Evolutionary conservation across 345 rosid species (phyloP), one percentile per base, ranked within the genome.

Genomic region (Combretum micranthum): DNA sequence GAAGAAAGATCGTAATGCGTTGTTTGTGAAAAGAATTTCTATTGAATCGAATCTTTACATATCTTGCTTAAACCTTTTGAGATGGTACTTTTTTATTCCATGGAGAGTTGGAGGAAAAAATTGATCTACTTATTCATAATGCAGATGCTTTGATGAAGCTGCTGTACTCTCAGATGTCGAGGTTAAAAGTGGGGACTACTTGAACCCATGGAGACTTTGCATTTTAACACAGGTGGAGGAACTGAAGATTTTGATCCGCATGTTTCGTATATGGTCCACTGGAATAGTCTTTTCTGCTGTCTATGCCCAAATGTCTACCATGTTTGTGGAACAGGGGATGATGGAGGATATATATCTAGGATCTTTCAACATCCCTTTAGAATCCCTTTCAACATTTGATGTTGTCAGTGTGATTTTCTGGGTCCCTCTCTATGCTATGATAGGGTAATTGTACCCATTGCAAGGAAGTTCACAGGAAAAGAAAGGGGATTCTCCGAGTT

Each of bases 191-290:
- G 92, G 78, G 57, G 82, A 75, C 52, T 76, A 69, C 54, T 68
- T 83, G 22, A 73, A 86, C 68, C 70, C 88, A 0, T 93, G 97
- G 99, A 77, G 71, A 59, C 81, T 89, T 44, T 93, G 99, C 79
- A 85, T 84, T 1, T 88, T 89, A 12, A 93, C 99, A 8, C 97
- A 93, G 61, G 96, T 93, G 12, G 99, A 93, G 75, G 97, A 93
- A 70, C 65, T 93, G 53, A 93, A 93, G 75, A 89, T 93, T 61
- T 69, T 93, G 78, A 69, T 85, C 46, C 88, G 97, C 26, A 85
- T 93, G 97, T 85, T 89, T 61, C 97, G 96, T 10, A 80, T 93
- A 39, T 93, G 99, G 99, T 91, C 92, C 50, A 81, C 88, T 2
- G 97, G 91, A 56, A 93, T 93, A 18, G 69, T 85, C 19, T 93